A percentile compares a stretch with the other conserved stretches of the same genome.
phyloP scores from a whole-genome alignment of 2,329 filamentous ascomycete species.

The Aspergillus ustus region DNA sequence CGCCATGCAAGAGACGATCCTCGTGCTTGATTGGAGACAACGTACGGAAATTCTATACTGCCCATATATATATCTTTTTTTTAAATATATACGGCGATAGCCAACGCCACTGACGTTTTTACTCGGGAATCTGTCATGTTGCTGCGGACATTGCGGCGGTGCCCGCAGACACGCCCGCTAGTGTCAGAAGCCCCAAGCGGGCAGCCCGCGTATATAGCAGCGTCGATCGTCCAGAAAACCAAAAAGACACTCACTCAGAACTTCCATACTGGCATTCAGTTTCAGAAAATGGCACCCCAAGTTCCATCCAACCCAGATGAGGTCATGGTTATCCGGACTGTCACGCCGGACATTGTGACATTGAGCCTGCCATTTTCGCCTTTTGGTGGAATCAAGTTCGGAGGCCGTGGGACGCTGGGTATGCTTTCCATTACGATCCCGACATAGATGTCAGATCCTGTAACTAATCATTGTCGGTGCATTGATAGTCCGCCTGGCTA shows the following conservation, averaged over 20 bases:
- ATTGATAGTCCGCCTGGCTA: conserved; percentile 68
- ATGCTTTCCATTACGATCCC: conserved; percentile 31
- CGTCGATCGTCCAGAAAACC: no score
- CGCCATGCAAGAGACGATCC: no score
- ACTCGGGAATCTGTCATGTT: not conserved
- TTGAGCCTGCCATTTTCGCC: conserved; percentile 76
- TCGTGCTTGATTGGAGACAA: no score
- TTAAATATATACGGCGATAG: no score
- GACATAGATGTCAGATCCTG: no score
- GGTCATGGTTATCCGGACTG: conserved; percentile 86
- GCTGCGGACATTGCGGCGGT: not conserved
- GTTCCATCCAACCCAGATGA: conserved; percentile 73
- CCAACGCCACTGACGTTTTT: no score
- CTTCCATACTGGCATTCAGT: not conserved
- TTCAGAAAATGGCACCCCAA: conserved; percentile 45
- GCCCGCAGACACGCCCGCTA: not conserved
- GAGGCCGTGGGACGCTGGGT: conserved; percentile 86
- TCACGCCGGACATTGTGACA: conserved; percentile 73
- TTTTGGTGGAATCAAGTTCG: conserved; percentile 78
- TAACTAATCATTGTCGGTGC: not conserved
- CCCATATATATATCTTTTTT: no score
- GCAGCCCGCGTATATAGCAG: not conserved
- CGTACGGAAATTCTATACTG: no score
- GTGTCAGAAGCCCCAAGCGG: not conserved
- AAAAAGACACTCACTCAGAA: not conserved